Conservation (phyloP, 108 stramenopile species). For the Cyclostephanos invisitatus region DNA sequence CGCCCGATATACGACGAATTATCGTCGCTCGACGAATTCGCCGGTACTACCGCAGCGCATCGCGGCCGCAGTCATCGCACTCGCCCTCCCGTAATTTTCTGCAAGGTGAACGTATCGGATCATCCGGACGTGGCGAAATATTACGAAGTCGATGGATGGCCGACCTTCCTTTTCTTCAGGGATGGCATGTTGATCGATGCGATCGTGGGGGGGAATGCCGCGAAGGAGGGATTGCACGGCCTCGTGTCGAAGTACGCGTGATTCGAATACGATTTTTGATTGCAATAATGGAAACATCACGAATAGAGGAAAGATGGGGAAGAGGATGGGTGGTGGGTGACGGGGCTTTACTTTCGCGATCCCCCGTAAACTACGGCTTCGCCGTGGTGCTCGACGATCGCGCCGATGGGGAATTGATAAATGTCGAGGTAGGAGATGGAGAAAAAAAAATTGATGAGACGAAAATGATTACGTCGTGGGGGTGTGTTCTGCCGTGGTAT, state of each 20-base stretch:
- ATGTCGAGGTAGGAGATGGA: too few species aligned
- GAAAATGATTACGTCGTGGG: too few species aligned
- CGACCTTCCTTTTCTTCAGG: conserved; percentile 34
- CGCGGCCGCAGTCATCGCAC: not conserved
- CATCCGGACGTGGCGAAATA: conserved; percentile 24
- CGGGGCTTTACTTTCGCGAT: too few species aligned
- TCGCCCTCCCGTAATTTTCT: conserved; percentile 22
- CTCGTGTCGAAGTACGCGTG: conserved; percentile 15
- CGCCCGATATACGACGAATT: conserved; percentile 29
- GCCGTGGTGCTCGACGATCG: too few species aligned
- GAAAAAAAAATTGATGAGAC: too few species aligned
- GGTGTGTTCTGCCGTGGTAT: too few species aligned
- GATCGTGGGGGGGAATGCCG: conserved; percentile 29
- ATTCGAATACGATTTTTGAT: too few species aligned
- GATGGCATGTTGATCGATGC: conserved; percentile 6
- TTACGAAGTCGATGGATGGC: conserved; percentile 41
- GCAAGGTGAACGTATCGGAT: conserved; percentile 34
- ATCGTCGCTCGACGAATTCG: conserved; percentile 20
- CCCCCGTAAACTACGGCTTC: too few species aligned
- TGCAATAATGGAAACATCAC: too few species aligned
- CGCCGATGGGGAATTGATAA: too few species aligned
- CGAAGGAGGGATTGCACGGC: conserved; percentile 26
- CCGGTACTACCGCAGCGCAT: too few species aligned
- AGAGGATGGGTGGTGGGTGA: too few species aligned
- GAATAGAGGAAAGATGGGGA: not conserved